Conservation (phyloP, 2,329 filamentous ascomycete species). For the Xylaria polymorpha region DNA sequence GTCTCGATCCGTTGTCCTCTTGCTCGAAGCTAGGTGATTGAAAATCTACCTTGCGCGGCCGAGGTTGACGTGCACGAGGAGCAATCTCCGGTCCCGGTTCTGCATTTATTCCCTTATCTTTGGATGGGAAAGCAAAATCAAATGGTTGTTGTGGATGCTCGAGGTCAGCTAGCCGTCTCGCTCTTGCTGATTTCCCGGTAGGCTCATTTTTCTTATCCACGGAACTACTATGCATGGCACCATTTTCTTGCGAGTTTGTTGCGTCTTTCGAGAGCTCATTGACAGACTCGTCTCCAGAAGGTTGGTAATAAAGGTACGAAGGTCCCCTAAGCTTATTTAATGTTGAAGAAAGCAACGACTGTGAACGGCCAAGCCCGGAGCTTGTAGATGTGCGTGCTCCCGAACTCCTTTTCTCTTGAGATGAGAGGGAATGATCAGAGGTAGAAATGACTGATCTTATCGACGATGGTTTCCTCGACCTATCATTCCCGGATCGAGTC, state of each 20-base stretch:
- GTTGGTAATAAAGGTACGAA: constrained; percentile 49
- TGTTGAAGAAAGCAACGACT: constrained; percentile 49
- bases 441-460: constrained; percentile 46
- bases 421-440: constrained; percentile 48
- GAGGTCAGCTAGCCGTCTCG: constrained; percentile 20
- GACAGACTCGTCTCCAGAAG: constrained; percentile 35
- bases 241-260: constrained; percentile 38
- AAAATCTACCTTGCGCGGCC: constrained; percentile 36
- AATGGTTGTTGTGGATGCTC: constrained; percentile 37
- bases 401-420: constrained; percentile 44
- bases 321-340: constrained; percentile 49
- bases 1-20: constrained; percentile 34
- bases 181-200: constrained; percentile 23
- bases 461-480: constrained; percentile 46
- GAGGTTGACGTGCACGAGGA: constrained; percentile 38
- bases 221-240: constrained; percentile 7
- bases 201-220: constrained; percentile 2
- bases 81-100: constrained; percentile 42
- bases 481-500: constrained; percentile 35
- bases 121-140: constrained; percentile 43
- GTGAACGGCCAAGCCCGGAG: constrained; percentile 47
- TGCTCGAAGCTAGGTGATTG: constrained; percentile 30
- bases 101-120: constrained; percentile 35
- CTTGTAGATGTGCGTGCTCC: constrained; percentile 41
- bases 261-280: constrained; percentile 35